phyloP scores from a whole-genome alignment of 2,329 filamentous ascomycete species.

The Geosmithia flava region DNA sequence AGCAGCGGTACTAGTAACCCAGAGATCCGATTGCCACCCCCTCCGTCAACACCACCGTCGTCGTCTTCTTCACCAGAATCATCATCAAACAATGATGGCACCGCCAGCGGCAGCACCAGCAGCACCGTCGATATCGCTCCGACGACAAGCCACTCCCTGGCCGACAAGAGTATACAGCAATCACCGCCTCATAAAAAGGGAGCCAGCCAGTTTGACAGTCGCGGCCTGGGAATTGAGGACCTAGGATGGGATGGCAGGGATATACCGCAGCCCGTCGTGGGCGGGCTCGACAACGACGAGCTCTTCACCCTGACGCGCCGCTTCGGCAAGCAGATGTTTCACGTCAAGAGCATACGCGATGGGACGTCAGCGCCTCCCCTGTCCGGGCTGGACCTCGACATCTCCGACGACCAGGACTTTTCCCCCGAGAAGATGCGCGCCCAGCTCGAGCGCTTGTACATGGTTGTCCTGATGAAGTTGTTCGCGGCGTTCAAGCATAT shows the following conservation, averaged over 20 bases:
- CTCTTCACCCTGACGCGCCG: slow-evolving; percentile 59
- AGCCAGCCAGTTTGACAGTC: slow-evolving; percentile 30
- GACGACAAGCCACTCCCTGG: slow-evolving; percentile 22
- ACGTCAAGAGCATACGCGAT: slow-evolving; percentile 51
- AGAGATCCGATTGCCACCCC: too few relatives aligned
- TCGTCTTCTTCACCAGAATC: too few relatives aligned
- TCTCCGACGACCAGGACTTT: slow-evolving; percentile 73
- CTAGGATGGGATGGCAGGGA: slow-evolving; percentile 55
- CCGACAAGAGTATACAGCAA: slow-evolving; percentile 13
- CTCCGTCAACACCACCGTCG: too few relatives aligned
- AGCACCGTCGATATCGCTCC: slow-evolving; percentile 5
- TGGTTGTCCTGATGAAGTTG: slow-evolving; percentile 59
- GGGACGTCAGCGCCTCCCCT: slow-evolving; percentile 19
- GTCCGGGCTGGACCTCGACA: slow-evolving; percentile 65
- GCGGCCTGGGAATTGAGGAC: slow-evolving; percentile 45
- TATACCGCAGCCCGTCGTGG: slow-evolving; percentile 49
- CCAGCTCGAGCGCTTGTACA: slow-evolving; percentile 70
- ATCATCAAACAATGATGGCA: neutral
- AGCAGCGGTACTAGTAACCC: too few relatives aligned
- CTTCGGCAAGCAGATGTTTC: slow-evolving; percentile 59
- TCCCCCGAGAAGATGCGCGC: slow-evolving; percentile 72
- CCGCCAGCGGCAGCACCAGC: slow-evolving; percentile 6
- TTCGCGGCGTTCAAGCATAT: slow-evolving; percentile 62
- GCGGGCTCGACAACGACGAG: slow-evolving; percentile 59
- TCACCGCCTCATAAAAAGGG: slow-evolving; percentile 19